Conservation (phyloP, 306 rosid species). For the Fragaria vesca region DNA sequence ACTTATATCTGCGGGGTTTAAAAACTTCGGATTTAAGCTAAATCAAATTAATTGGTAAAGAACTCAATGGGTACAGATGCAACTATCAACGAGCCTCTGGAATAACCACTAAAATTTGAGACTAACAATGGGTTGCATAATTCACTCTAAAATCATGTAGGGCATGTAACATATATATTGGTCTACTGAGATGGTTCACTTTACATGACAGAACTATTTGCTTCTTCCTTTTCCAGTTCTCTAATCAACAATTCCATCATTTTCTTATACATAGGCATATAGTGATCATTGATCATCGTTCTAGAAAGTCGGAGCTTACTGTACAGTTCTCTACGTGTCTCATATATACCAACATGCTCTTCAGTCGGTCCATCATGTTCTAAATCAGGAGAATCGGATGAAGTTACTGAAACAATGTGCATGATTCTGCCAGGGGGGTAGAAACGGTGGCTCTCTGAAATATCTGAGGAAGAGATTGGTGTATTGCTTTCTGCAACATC, state of each 20-base stretch:
- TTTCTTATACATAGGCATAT: constrained; percentile 98
- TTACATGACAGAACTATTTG: constrained; percentile 31
- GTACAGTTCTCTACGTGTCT: constrained; percentile 84
- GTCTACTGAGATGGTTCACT: constrained; percentile 16
- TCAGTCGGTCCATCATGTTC: constrained; percentile 38
- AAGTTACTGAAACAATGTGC: constrained; percentile 68
- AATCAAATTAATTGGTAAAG: neutral
- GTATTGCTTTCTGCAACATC: constrained; percentile 61
- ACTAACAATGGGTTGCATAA: neutral
- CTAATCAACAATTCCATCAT: constrained; percentile 83
- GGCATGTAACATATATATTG: neutral
- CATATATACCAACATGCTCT: constrained; percentile 63
- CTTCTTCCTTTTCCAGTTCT: constrained; percentile 61
- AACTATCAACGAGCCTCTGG: neutral
- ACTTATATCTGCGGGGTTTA: neutral
- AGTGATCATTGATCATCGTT: constrained; percentile 95
- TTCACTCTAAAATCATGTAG: neutral
- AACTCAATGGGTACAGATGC: neutral
- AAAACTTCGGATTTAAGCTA: neutral
- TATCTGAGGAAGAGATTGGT: constrained; percentile 54
- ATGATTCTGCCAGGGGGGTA: constrained; percentile 90
- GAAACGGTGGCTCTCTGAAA: constrained; percentile 60
- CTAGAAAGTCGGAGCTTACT: constrained; percentile 88
- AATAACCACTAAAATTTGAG: neutral
- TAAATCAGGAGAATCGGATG: constrained; percentile 38